Percentiles rank a stretch among this genome's conserved stretches.
Conservation (phyloP, 495 filamentous ascomycete species). For the Penicillium antarcticum region DNA sequence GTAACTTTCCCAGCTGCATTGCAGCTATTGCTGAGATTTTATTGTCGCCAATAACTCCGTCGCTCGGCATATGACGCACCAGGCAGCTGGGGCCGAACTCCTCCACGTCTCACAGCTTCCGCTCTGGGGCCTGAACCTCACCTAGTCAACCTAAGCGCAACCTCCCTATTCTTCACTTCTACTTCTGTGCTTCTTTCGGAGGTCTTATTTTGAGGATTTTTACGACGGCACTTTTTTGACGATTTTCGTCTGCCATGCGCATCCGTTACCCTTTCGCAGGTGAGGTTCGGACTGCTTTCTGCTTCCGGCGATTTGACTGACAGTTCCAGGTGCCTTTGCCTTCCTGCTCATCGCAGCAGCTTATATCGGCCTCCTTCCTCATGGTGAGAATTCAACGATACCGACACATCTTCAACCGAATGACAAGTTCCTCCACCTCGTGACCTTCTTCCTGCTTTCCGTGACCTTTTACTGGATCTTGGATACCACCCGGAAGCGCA, state of each 20-base stretch:
- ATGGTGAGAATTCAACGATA: constrained; percentile 56
- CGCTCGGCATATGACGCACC: constrained; percentile 31
- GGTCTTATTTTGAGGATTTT: not conserved
- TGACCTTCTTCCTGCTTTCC: constrained; percentile 88
- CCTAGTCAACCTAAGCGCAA: not conserved
- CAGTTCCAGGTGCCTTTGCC: constrained; percentile 60
- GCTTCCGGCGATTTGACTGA: constrained; percentile 14
- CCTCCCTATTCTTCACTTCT: too few relatives aligned
- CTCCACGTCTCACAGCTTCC: constrained; percentile 14
- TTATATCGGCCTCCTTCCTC: constrained; percentile 71
- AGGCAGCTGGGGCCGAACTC: constrained; percentile 18
- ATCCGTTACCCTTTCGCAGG: constrained; percentile 73
- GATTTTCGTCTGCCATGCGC: constrained; percentile 49
- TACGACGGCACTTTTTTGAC: not conserved
- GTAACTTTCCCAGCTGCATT: not conserved
- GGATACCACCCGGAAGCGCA: constrained; percentile 82
- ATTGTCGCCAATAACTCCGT: not conserved
- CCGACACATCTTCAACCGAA: constrained; percentile 67
- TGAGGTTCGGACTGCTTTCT: constrained; percentile 28
- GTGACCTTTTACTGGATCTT: constrained; percentile 93
- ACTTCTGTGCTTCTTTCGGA: not conserved
- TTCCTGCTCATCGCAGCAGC: constrained; percentile 70
- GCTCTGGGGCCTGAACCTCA: not conserved
- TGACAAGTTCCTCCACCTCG: constrained; percentile 86
- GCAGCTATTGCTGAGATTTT: not conserved